phyloP scores from a whole-genome alignment of 257 asterid species.

The Parsonsia alboflavescens region DNA sequence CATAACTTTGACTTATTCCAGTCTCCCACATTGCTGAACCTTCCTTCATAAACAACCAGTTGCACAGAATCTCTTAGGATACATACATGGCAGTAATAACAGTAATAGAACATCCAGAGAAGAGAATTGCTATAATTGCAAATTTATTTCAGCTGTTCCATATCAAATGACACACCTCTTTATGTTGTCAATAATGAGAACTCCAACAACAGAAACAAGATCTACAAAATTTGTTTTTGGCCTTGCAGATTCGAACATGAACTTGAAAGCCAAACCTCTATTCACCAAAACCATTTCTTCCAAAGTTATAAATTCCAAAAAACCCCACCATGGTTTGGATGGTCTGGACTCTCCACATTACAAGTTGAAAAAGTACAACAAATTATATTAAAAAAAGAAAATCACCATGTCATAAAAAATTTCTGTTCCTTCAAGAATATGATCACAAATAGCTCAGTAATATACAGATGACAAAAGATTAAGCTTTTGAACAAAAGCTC shows the following conservation, averaged over 20 bases:
- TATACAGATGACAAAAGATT: background rate
- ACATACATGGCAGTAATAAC: background rate
- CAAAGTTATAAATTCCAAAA: background rate
- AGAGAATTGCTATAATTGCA: background rate
- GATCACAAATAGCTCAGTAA: background rate
- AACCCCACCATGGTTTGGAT: background rate
- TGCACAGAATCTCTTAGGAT: background rate
- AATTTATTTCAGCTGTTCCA: background rate
- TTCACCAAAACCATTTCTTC: background rate
- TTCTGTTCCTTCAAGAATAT: background rate
- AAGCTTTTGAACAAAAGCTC: background rate
- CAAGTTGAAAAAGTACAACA: background rate
- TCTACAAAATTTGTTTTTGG: background rate
- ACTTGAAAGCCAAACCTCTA: background rate
- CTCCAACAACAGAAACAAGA: background rate
- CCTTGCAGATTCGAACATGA: background rate
- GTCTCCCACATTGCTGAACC: background rate
- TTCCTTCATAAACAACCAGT: background rate
- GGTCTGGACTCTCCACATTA: background rate
- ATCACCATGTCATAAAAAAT: no score
- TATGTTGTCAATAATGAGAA: background rate
- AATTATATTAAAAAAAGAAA: no score
- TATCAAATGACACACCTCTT: background rate
- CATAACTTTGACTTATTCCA: background rate
- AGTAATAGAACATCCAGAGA: background rate